Percentiles rank a stretch among this genome's conserved stretches.
phyloP scores from a whole-genome alignment of 345 rosid genomes.

The Populus davidiana region DNA sequence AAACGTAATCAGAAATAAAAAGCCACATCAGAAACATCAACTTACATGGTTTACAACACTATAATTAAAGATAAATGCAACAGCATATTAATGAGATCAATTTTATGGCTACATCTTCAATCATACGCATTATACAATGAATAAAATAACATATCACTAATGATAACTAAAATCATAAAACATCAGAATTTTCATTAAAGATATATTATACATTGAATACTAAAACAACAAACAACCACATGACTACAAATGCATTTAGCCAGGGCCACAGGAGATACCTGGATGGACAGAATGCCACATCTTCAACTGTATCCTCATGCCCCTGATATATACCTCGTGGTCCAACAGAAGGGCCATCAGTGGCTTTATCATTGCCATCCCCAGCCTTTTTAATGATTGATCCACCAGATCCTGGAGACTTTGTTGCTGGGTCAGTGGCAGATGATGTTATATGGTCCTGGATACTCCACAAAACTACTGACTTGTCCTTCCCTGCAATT shows the following conservation, averaged over 20 bases:
- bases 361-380: slow-evolving; percentile 63
- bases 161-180: neutral
- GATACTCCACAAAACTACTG: slow-evolving; percentile 96
- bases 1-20: slow-evolving; percentile 24
- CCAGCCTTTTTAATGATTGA: slow-evolving; percentile 65
- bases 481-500: slow-evolving; percentile 86
- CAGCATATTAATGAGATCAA: neutral
- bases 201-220: neutral
- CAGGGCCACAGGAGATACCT: slow-evolving; percentile 50
- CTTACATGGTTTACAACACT: neutral
- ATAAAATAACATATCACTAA: neutral
- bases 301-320: slow-evolving; percentile 97
- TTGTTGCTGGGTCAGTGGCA: slow-evolving; percentile 59
- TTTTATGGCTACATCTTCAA: neutral
- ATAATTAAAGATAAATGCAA: neutral
- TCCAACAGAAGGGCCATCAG: slow-evolving; percentile 70
- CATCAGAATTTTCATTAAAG: neutral
- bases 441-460: slow-evolving; percentile 86
- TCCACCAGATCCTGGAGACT: slow-evolving; percentile 69
- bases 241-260: neutral
- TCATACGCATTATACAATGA: neutral
- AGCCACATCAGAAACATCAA: slow-evolving; percentile 5
- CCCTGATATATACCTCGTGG: slow-evolving; percentile 94
- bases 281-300: slow-evolving; percentile 90
- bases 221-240: neutral